Base-by-base conservation (phyloP, 2,329 filamentous ascomycete species). In the Mollisia scopiformis region DNA sequence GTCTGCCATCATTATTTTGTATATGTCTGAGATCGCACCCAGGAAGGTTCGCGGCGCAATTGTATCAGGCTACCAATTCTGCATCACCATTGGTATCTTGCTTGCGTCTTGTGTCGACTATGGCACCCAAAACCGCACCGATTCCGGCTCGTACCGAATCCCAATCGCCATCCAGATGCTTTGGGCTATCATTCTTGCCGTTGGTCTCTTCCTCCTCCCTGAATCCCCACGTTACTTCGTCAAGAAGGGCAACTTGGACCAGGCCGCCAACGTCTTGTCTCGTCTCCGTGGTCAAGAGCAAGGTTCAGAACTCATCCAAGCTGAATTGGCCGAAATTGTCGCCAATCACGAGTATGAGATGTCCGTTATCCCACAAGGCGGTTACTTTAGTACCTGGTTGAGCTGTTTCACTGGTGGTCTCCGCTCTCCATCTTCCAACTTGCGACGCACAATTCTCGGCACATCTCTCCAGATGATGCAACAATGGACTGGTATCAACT, bases 331-430 rank as follows among this genome's bases (percentile, higher is more conserved):
- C 46, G 92, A 96, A 79, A 92, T 97, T 67, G 83, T 95, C 62
- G 92, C 92, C 80, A 96, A 96, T 82, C 86, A 94, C 77, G 90
- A 91, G 78, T 93, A 94, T 74, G 93, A 96, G 82, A 81, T 88
- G 68, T 77, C 84, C 55, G 77, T 88, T 62, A 87, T 89, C 59
- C 88, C 88, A 66, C 76, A 81, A 66, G 81, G 80, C 67, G 83
- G 84, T 70, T 91, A 88, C 82, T 80, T 88, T 75, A 88, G 87
- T 68, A 85, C 86, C 72, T 96, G 92, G 92, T 76, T 78, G 67
- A 84, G 83, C 73, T 87, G 85, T 81, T 86, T 91, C 77, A 84
- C 73, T 64, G 85, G 90, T 67, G 84, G 87, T 68, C 80, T 92
- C 80, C 66, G 88, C 87, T 68, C 86, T 85, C 73, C 95, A 91